Base-by-base conservation (phyloP, 2,329 filamentous ascomycete genomes). In the Scedosporium apiospermum region DNA sequence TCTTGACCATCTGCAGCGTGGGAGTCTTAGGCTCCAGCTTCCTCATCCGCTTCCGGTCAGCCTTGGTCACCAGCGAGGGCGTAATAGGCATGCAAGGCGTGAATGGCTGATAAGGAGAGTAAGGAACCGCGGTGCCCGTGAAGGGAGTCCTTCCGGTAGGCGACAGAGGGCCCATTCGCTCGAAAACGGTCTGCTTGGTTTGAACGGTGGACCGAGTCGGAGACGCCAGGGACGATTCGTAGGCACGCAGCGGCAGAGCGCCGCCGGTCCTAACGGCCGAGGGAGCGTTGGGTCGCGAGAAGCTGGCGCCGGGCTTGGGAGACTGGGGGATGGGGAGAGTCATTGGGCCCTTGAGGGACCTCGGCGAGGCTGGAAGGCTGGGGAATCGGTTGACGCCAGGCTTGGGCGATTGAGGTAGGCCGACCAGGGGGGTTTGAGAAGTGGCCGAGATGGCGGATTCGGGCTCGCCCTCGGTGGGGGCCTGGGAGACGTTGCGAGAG, bases 51-150 rank as follows among this genome's bases (percentile, higher is more conserved):
- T 88, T 91, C 30, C 88, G 77, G 70, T 93, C 89, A 65, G 84
- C 82, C 72, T 81, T 85, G 26, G 86, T 90, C 16, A 90, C 85
- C 57, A 93, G 75, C 21, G 84, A 85, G n/a, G 90, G 89, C 34
- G 90, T 92, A 58, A 93, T 84, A 1, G 90, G 90, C 60, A 91
- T 82, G 58, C 90, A 79, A 1, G 89, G 88, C 6, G 87, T 89
- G 71, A 87, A 90, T 0, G 90, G 90, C 77, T 93, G 90, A 68
- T 93, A 93, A 0, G 90, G 88, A 62, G 84, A 86, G 73, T 93
- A 93, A 1, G 89, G 89, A 23, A 87, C 82, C 1, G 84, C 80
- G 23, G 78, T 80, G 4, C 82, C 84, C 1, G 82, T 85, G 71
- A 78, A 83, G 0, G 88, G 89, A 2, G 85, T 88, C 57, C 82